phyloP scores from a whole-genome alignment of 257 asterid genomes.

The Avicennia marina region DNA sequence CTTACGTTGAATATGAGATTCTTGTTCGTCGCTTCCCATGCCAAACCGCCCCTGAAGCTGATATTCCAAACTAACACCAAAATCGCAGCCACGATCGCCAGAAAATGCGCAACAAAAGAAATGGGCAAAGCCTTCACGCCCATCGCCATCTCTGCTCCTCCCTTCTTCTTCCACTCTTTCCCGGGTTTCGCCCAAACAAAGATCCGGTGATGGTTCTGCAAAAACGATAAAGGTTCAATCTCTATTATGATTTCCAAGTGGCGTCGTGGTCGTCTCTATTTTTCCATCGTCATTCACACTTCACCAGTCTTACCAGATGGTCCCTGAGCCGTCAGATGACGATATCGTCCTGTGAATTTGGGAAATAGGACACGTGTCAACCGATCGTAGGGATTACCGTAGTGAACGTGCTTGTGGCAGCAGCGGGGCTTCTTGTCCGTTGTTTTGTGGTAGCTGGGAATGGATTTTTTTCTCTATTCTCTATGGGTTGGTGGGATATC shows the following conservation, averaged over 20 bases:
- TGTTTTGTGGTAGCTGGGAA: neutral
- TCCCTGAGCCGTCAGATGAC: constrained; percentile 31
- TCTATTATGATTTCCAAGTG: constrained; percentile 13
- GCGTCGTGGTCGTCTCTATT: too few species aligned
- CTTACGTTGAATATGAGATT: constrained; percentile 82
- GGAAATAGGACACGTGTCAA: constrained; percentile 13
- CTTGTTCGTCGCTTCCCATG: constrained; percentile 79
- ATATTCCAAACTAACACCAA: constrained; percentile 74
- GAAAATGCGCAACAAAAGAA: constrained; percentile 56
- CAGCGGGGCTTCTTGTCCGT: constrained; percentile 13
- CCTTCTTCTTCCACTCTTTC: neutral
- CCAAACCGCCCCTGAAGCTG: constrained; percentile 88
- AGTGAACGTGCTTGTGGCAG: constrained; percentile 23
- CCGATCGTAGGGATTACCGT: neutral
- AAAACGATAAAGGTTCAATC: constrained; percentile 4
- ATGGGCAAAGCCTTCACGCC: constrained; percentile 61
- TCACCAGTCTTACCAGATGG: neutral
- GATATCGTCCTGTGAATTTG: neutral
- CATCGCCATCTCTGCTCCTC: constrained; percentile 46
- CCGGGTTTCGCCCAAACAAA: constrained; percentile 13
- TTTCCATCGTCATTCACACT: too few species aligned
- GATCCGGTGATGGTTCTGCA: neutral
- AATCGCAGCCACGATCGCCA: constrained; percentile 51
- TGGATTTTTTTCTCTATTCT: neutral
- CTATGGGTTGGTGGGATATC: neutral